Conservation (phyloP, 2,329 filamentous ascomycete genomes). For the Hirsutella minnesotensis region DNA sequence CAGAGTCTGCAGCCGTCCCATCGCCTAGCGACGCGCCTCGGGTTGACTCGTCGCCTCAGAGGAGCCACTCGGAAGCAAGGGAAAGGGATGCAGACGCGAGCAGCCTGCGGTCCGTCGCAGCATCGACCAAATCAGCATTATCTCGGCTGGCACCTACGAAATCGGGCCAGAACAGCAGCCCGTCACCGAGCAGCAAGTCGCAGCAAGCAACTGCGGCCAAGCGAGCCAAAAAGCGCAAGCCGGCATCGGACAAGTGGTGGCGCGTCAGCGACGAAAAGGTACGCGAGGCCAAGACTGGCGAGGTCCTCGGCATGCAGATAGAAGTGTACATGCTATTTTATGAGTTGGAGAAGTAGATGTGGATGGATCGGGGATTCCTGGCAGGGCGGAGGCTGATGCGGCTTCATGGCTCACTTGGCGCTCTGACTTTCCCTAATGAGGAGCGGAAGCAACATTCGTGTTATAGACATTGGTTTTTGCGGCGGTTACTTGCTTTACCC, state of each 20-base stretch:
- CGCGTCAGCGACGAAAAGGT: conserved; percentile 95
- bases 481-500: too few relatives aligned
- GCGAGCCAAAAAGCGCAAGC: conserved; percentile 43
- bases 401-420: too few relatives aligned
- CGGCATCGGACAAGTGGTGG: conserved; percentile 71
- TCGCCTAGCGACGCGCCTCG: conserved; percentile 20
- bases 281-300: conserved; percentile 83
- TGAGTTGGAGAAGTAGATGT: conserved; percentile 61
- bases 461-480: too few relatives aligned
- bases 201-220: conserved; percentile 11
- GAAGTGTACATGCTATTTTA: conserved; percentile 97
- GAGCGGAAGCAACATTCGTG: background rate
- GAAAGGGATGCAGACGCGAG: conserved; percentile 35
- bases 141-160: conserved; percentile 33
- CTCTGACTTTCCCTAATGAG: background rate
- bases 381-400: too few relatives aligned
- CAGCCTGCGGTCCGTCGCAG: conserved; percentile 44
- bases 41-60: conserved; percentile 9
- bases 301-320: conserved; percentile 85
- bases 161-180: conserved; percentile 12
- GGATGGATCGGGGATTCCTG: too few relatives aligned
- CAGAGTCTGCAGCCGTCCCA: conserved; percentile 18
- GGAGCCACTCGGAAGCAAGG: conserved; percentile 13
- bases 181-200: conserved; percentile 9
- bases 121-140: conserved; percentile 42